Evolutionary conservation across 2,329 filamentous ascomycete species (phyloP).

Genomic region (Fusarium setosum): DNA sequence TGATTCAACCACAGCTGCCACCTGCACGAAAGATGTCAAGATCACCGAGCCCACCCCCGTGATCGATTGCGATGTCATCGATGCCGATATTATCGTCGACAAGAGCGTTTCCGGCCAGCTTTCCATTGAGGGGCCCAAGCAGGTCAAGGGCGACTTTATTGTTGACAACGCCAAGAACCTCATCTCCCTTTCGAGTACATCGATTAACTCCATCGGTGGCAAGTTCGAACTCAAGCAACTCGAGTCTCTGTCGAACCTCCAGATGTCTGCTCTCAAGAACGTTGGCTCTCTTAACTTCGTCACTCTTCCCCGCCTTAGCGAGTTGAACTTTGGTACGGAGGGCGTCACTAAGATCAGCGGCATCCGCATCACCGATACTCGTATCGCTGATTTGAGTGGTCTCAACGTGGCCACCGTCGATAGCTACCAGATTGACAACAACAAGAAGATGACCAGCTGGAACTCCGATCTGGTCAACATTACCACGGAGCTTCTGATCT

Average conservation of each 20-base stretch:
- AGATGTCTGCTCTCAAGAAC: conserved; percentile 71
- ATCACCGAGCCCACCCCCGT: conserved; percentile 70
- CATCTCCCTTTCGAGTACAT: conserved; percentile 69
- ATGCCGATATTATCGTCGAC: conserved; percentile 75
- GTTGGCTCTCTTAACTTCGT: conserved; percentile 78
- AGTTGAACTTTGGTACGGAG: conserved; percentile 60
- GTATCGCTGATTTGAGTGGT: conserved; percentile 80
- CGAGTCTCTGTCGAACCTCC: conserved; percentile 75
- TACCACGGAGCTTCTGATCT: conserved; percentile 75
- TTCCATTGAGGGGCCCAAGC: conserved; percentile 68
- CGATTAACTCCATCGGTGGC: conserved; percentile 74
- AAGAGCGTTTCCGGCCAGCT: conserved; percentile 67
- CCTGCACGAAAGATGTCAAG: conserved; percentile 66
- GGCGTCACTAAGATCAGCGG: conserved; percentile 74
- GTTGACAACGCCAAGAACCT: conserved; percentile 71
- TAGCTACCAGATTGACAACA: conserved; percentile 89
- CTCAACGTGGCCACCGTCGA: conserved; percentile 82
- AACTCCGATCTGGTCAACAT: conserved; percentile 83
- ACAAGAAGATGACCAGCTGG: conserved; percentile 81
- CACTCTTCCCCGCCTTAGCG: conserved; percentile 72
- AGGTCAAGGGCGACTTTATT: conserved; percentile 68
- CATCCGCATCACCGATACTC: conserved; percentile 87
- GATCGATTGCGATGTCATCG: conserved; percentile 76
- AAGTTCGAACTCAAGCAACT: conserved; percentile 77
- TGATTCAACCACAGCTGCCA: conserved; percentile 44